A percentile compares a stretch with the other conserved stretches of the same genome.
phyloP scores from a whole-genome alignment of 1,284 basidiomycete species.

The Rhodotorula sp. region DNA sequence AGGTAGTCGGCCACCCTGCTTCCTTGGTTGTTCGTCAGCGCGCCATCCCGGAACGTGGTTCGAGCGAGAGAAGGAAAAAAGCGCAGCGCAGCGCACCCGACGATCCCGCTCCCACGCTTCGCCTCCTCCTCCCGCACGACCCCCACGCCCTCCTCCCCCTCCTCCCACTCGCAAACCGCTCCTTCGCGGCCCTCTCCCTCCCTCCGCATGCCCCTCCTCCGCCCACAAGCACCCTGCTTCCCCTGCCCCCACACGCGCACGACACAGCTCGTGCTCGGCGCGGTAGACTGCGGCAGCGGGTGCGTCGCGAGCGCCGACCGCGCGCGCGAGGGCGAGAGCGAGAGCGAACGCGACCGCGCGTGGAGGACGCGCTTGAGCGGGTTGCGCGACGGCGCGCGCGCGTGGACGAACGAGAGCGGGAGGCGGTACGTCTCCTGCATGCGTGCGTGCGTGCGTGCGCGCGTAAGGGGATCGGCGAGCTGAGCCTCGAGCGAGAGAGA shows the following conservation, averaged over 20 bases:
- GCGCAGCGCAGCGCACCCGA: not conserved
- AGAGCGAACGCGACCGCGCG: too few relatives aligned
- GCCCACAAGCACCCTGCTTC: not conserved
- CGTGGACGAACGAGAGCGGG: not conserved
- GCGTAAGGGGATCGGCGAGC: too few relatives aligned
- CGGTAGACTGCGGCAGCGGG: not conserved
- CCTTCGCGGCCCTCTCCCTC: not conserved
- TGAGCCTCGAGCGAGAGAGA: not conserved
- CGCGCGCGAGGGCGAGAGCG: not conserved
- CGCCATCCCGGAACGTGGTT: not conserved
- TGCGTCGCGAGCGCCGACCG: not conserved
- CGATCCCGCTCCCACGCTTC: not conserved
- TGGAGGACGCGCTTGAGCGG: not conserved
- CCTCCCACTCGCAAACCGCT: too few relatives aligned
- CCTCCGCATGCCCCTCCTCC: not conserved
- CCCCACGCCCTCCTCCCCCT: not conserved
- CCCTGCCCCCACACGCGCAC: not conserved
- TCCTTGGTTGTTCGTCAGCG: not conserved
- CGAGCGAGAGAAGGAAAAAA: not conserved
- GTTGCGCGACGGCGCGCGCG: not conserved
- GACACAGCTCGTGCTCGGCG: not conserved
- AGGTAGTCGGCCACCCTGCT: not conserved
- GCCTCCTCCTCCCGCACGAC: not conserved
- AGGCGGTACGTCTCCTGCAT: not conserved
- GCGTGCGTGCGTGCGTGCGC: too few relatives aligned